Evolutionary conservation across 129 eudicot species (phyloP), one percentile per base, ranked within the genome.

Genomic region (Centaurea solstitialis): DNA sequence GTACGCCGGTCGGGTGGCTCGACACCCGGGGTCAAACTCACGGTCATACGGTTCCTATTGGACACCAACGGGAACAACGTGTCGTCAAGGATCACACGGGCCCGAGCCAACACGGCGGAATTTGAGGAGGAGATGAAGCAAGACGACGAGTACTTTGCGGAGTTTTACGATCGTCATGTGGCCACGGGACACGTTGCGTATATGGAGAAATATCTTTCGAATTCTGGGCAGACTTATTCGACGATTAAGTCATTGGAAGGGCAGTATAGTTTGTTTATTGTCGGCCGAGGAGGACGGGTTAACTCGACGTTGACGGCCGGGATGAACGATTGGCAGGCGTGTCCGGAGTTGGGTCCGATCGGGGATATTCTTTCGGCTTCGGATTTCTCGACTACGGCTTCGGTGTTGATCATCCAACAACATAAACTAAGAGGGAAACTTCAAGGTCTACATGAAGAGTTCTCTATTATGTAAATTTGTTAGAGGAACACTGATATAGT

Each of bases 271-370:
- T 86, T 95, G 4, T 92, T 92, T 68, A 91, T 92, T 0, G 98
- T 95, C 61, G 98, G 99, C 1, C 57, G 99, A 65, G 99, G 94
- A 15, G 92, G 93, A 35, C 73, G 99, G 72, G 97, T 89, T 43
- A 95, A 92, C 67, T 87, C 99, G 0, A 81, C 88, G 17, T 79
- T 95, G 72, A 95, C 99, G 0, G 90, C 87, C 8, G 99, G 99
- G 78, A 92, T 95, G 97, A 95, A 89, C 43, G 99, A 95, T n/a
- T 92, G 94, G 99, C 94, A 92, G 80, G 97, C 91, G 30, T 95
- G 99, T 62, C 99, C 98, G 0, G 99, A 95, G 84, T 82, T 95
- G 6, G 99, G 99, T 11, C 97, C 99, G 0, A 89, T 95, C 1
- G 99, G 99, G 22, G 99, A 95, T n/a, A 92, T 95, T 78, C 85